Evolutionary conservation across 441 rosid species (phyloP).

Genomic region (Adansonia gregorii): DNA sequence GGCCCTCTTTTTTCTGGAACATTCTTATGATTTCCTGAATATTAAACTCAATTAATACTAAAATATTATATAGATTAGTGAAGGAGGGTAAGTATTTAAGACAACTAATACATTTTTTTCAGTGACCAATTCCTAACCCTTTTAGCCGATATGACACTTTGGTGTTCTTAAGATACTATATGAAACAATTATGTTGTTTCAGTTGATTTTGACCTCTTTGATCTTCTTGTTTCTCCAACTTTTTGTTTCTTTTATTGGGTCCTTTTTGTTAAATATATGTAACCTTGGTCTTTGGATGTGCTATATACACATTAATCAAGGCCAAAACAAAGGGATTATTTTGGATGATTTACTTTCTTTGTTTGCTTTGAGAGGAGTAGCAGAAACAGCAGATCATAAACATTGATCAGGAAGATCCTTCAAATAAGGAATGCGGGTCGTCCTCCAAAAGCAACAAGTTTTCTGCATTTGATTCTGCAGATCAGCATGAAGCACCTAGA

Average conservation of each 20-base stretch:
- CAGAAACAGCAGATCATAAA: conserved; percentile 54
- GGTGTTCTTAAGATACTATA: background rate
- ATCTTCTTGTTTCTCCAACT: background rate
- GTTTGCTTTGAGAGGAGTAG: conserved; percentile 36
- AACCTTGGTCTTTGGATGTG: conserved; percentile 3
- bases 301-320: background rate
- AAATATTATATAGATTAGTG: background rate
- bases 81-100: conserved; percentile 6
- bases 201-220: conserved; percentile 25
- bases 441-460: conserved; percentile 63
- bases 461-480: conserved; percentile 49
- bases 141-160: background rate
- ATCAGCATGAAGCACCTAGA: conserved; percentile 57
- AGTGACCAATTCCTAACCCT: conserved; percentile 15
- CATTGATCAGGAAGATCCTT: conserved; percentile 38
- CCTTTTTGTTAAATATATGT: conserved; percentile 1
- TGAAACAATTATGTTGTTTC: conserved; percentile 23
- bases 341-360: conserved; percentile 16
- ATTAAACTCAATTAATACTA: background rate
- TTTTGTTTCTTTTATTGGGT: background rate
- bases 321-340: conserved; percentile 3
- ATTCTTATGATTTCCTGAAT: conserved; percentile 9
- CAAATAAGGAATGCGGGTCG: conserved; percentile 63
- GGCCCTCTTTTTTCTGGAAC: background rate
- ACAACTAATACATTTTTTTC: conserved; percentile 9